phyloP scores from a whole-genome alignment of 2,329 filamentous ascomycete genomes.

The Diaporthe citrichinensis region DNA sequence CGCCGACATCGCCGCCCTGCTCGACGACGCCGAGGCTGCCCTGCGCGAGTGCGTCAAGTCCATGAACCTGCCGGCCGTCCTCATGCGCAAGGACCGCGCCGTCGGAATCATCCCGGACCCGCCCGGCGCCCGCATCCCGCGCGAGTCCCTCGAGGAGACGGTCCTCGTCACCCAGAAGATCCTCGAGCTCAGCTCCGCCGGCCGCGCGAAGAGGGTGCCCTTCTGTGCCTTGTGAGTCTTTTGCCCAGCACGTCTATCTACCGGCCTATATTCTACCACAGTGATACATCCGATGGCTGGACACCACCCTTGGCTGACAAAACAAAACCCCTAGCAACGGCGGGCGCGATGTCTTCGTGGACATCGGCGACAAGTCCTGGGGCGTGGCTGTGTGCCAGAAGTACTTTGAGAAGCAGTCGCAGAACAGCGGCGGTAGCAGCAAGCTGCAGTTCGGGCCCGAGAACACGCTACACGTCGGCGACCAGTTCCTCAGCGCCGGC shows the following conservation, averaged over 20 bases:
- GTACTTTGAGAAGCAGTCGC: slow-evolving; percentile 77
- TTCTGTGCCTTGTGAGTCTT: slow-evolving; percentile 84
- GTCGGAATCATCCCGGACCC: slow-evolving; percentile 81
- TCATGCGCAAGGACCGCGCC: slow-evolving; percentile 90
- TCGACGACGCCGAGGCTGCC: slow-evolving; percentile 90
- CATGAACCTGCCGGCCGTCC: slow-evolving; percentile 82
- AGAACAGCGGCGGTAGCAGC: slow-evolving; percentile 28
- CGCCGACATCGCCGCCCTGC: slow-evolving; percentile 80
- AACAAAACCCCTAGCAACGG: slow-evolving; percentile 73
- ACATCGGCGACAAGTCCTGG: slow-evolving; percentile 98
- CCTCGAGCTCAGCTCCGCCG: slow-evolving; percentile 83
- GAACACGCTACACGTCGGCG: slow-evolving; percentile 92
- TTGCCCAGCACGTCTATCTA: too few relatives aligned
- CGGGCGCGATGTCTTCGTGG: slow-evolving; percentile 97
- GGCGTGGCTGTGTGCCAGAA: slow-evolving; percentile 93
- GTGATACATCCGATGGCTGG: too few relatives aligned
- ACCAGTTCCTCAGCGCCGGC: slow-evolving; percentile 95
- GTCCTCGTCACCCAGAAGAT: slow-evolving; percentile 95
- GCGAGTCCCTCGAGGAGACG: slow-evolving; percentile 95
- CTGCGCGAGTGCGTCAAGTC: slow-evolving; percentile 85
- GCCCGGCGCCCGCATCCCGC: slow-evolving; percentile 76
- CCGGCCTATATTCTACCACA: too few relatives aligned
- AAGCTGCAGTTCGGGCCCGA: slow-evolving; percentile 71
- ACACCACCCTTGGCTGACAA: neutral
- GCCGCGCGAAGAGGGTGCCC: slow-evolving; percentile 71